These are phyloP conservation scores for Debaryomyces castellii DNA, from an alignment of 805 yeast genomes.

Conservation along the genomic window DNA sequence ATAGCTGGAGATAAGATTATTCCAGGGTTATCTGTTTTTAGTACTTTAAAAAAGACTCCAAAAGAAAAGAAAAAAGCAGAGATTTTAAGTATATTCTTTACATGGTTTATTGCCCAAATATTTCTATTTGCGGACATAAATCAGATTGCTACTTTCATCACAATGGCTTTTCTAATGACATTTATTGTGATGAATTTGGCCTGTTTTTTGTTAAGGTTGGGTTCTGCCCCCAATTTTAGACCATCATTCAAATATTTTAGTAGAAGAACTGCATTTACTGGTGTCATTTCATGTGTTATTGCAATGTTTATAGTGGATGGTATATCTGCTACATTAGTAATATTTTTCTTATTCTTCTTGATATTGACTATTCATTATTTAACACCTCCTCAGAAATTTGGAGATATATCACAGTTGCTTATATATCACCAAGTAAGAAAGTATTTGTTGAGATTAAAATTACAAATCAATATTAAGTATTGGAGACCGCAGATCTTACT, in stretches of 20 bases:
- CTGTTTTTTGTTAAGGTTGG: slow-evolving; percentile 80
- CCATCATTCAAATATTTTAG: slow-evolving; percentile 91
- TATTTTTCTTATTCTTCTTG: slow-evolving; percentile 61
- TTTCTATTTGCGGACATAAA: slow-evolving; percentile 89
- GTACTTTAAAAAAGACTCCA: slow-evolving; percentile 39
- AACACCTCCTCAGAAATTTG: slow-evolving; percentile 96
- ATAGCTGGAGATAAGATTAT: slow-evolving; percentile 84
- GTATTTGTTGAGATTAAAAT: slow-evolving; percentile 75
- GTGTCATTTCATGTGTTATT: slow-evolving; percentile 63
- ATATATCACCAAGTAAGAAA: slow-evolving; percentile 97
- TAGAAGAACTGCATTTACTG: slow-evolving; percentile 76
- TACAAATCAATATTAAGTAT: slow-evolving; percentile 88
- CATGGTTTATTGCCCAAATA: slow-evolving; percentile 81
- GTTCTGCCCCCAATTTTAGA: slow-evolving; percentile 97
- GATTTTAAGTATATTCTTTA: slow-evolving; percentile 60
- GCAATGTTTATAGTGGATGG: slow-evolving; percentile 98
- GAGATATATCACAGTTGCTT: slow-evolving; percentile 93
- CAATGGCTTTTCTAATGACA: slow-evolving; percentile 97
- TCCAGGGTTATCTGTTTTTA: slow-evolving; percentile 70
- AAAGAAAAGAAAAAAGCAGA: slow-evolving; percentile 53
- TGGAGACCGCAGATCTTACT: slow-evolving; percentile 96
- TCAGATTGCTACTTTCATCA: slow-evolving; percentile 90
- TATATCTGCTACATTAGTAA: slow-evolving; percentile 74
- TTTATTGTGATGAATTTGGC: slow-evolving; percentile 93
- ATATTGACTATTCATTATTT: slow-evolving; percentile 82